These are phyloP conservation scores for Pugionium cornutum DNA, from an alignment of 345 rosid genomes.

Conservation along the genomic window DNA sequence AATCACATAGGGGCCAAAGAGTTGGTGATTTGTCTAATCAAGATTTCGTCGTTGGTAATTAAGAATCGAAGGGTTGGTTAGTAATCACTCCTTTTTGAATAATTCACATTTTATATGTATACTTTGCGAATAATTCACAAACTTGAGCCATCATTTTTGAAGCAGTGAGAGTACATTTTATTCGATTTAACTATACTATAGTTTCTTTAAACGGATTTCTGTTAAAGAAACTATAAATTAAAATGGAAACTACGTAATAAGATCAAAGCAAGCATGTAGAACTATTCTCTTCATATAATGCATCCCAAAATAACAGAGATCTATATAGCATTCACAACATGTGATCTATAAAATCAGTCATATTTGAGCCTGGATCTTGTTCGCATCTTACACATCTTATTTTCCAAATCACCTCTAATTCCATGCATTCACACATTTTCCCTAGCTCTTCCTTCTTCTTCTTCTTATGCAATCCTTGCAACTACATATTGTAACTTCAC, in stretches of 20 bases:
- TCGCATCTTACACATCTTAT: conserved; percentile 34
- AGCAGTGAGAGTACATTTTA: not conserved
- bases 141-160: not conserved
- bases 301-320: not conserved
- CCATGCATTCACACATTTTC: conserved; percentile 32
- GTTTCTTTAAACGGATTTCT: too few relatives aligned
- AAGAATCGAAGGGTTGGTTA: not conserved
- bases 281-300: not conserved
- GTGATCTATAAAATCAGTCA: conserved; percentile 7
- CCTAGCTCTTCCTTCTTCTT: not conserved
- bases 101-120: not conserved
- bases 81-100: conserved; percentile 2
- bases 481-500: not conserved
- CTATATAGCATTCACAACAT: too few relatives aligned
- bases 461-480: conserved; percentile 1
- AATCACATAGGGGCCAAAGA: conserved; percentile 20
- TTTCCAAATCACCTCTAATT: conserved; percentile 32
- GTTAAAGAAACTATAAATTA: too few relatives aligned
- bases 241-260: not conserved
- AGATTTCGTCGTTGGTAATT: not conserved
- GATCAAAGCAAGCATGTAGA: not conserved
- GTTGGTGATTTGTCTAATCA: conserved; percentile 31
- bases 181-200: not conserved
- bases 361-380: conserved; percentile 11
- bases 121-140: not conserved